Evolutionary conservation across 352 stramenopile species (phyloP), one percentile per base, ranked within the genome.

Genomic region (Stephanocyclus meneghinianus): DNA sequence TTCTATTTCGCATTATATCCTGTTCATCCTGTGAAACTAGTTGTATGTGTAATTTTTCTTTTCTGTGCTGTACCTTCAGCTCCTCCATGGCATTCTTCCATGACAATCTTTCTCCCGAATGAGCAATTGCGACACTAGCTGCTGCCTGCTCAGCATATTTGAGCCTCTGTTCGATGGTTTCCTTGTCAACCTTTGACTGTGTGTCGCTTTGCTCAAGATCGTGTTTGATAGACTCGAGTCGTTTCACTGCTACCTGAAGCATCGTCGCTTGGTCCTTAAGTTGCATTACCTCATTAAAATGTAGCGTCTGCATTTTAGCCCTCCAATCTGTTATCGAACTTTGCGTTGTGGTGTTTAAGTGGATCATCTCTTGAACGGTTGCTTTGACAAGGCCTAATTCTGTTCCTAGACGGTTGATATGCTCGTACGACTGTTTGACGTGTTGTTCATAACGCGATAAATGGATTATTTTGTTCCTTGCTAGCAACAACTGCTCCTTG

Each of bases 81-180:
- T 79, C 76, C 15, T 79, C 76, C 56, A 73, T 71, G 45, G 37
- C 63, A 18, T 70, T 79, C 32, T 73, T 64, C 47, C 35, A 84
- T 1, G 62, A 76, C 30, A 74, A 35, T 11, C 59, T 47, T 37
- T 84, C 76, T 50, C 47, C 57, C n/a, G 35, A 76, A 44, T 60
- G 71, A 26, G 57, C 64, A 65, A 32, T 10, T 0, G 51, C 64
- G n/a, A 53, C 42, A 45, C 51, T 75, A 10, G 53, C 59, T 26
- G 63, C 71, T 40, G 70, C 67, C 15, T 64, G 21, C 40, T 71
- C 26, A 13, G 76, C 21, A 8, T 44, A 15, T 37, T 63, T n/a
- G 37, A 84, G 72, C 40, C 55, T 80, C 21, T 84, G 30, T 37
- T 74, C 48, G 2, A 78, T 62, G 5, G 1, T 50, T 44, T 11